phyloP scores from a whole-genome alignment of 164 flowering plant species.

The Vitis cinerea region DNA sequence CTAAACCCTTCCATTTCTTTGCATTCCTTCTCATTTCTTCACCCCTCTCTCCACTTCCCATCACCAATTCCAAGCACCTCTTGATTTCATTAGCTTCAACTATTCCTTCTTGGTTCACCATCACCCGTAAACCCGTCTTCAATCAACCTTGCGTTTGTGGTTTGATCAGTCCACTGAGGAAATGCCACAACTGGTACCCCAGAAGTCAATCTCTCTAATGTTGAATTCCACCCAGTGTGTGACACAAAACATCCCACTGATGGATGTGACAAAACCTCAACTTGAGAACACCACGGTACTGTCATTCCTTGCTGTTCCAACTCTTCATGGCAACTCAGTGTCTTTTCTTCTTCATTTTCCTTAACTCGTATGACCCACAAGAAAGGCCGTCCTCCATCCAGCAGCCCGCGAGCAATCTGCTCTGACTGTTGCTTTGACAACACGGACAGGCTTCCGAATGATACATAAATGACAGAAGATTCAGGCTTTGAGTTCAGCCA shows the following conservation, averaged over 20 bases:
- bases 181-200: slow-evolving; percentile 47
- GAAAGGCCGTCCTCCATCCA: slow-evolving; percentile 26
- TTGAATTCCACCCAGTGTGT: slow-evolving; percentile 53
- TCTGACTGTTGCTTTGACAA: slow-evolving; percentile 28
- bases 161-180: slow-evolving; percentile 42
- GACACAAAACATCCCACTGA: slow-evolving; percentile 46
- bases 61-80: slow-evolving; percentile 32
- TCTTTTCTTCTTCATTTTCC: slow-evolving; percentile 1
- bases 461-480: slow-evolving; percentile 38
- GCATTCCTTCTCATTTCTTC: slow-evolving; percentile 29
- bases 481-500: slow-evolving; percentile 47
- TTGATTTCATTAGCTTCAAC: slow-evolving; percentile 26
- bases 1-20: slow-evolving; percentile 25
- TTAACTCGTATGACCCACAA: slow-evolving; percentile 41
- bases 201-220: slow-evolving; percentile 29
- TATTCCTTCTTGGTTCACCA: slow-evolving; percentile 17
- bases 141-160: slow-evolving; percentile 37
- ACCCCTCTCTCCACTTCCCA: slow-evolving; percentile 26
- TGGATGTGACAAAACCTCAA: slow-evolving; percentile 34
- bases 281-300: slow-evolving; percentile 48
- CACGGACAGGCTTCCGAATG: slow-evolving; percentile 39
- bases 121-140: slow-evolving; percentile 36
- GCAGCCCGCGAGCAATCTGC: slow-evolving; percentile 34
- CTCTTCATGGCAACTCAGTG: slow-evolving; percentile 13
- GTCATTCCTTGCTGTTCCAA: slow-evolving; percentile 29